These are phyloP conservation scores for Geosmithia morbida DNA, from an alignment of 2,329 filamentous ascomycete genomes.

Conservation along the genomic window DNA sequence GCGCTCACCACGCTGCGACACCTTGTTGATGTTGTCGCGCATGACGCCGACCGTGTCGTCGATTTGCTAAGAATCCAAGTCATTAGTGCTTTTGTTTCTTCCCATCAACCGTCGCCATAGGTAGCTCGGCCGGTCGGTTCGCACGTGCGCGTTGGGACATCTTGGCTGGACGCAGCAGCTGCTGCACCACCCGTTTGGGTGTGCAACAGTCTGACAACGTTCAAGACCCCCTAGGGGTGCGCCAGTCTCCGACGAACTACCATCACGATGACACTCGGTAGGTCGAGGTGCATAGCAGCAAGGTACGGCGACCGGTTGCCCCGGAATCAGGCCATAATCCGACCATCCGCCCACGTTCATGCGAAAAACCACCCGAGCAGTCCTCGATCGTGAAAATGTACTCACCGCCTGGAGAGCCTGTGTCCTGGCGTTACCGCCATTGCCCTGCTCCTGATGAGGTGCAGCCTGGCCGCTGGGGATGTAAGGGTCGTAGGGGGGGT, in stretches of 20 bases:
- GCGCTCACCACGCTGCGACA: conserved; percentile 80
- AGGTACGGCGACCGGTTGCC: no score
- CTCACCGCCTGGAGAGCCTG: conserved; percentile 74
- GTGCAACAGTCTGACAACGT: no score
- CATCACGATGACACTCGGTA: no score
- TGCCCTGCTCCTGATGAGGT: conserved; percentile 17
- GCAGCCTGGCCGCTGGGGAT: conserved; percentile 55
- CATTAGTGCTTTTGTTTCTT: background rate
- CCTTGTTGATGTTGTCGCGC: conserved; percentile 95
- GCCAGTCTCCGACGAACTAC: no score
- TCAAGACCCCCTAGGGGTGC: no score
- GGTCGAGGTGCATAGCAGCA: no score
- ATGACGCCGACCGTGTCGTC: conserved; percentile 90
- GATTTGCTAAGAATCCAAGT: conserved; percentile 59
- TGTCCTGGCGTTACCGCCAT: conserved; percentile 34
- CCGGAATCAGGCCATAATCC: no score
- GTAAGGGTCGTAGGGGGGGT: conserved; percentile 74
- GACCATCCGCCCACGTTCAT: background rate
- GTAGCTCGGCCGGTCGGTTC: no score
- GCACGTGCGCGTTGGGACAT: background rate
- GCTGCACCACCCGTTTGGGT: no score
- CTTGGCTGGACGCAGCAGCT: background rate
- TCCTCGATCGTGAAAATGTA: conserved; percentile 2
- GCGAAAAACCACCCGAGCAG: background rate
- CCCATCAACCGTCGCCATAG: no score